A percentile compares a stretch with the other conserved stretches of the same genome.
Conservation (phyloP, 208 protist species). For the Trypanosoma cruzi region DNA sequence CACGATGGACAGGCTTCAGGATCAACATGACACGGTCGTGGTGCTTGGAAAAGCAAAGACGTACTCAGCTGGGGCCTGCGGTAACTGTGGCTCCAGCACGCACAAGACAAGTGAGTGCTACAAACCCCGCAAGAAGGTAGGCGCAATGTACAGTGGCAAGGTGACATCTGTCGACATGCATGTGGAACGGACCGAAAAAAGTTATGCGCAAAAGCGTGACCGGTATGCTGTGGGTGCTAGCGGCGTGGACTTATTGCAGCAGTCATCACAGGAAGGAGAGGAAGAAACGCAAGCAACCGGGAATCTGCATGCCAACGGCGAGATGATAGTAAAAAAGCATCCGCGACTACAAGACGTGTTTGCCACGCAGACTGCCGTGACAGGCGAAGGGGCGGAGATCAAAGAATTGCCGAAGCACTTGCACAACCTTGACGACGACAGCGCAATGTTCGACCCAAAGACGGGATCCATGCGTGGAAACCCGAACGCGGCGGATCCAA, state of each 20-base stretch:
- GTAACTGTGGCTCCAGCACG: slow-evolving; percentile 98
- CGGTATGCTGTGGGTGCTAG: slow-evolving; percentile 64
- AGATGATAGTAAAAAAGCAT: slow-evolving; percentile 9
- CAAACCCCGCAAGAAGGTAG: slow-evolving; percentile 86
- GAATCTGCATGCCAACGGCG: not conserved
- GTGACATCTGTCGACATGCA: slow-evolving; percentile 66
- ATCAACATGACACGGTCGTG: slow-evolving; percentile 40
- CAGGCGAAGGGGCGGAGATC: slow-evolving; percentile 64
- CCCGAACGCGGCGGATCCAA: slow-evolving; percentile 72
- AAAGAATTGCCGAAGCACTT: slow-evolving; percentile 88
- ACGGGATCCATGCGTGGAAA: slow-evolving; percentile 90
- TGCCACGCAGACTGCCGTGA: slow-evolving; percentile 51
- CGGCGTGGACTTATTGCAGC: slow-evolving; percentile 61
- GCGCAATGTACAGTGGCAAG: slow-evolving; percentile 61
- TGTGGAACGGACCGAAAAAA: slow-evolving; percentile 27
- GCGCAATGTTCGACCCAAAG: slow-evolving; percentile 80
- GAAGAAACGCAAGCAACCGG: slow-evolving; percentile 20
- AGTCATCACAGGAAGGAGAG: slow-evolving; percentile 13
- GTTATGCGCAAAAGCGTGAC: slow-evolving; percentile 78
- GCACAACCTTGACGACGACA: slow-evolving; percentile 73
- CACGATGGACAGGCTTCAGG: slow-evolving; percentile 38
- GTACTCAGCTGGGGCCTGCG: slow-evolving; percentile 97
- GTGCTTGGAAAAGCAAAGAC: slow-evolving; percentile 69
- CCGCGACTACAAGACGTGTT: slow-evolving; percentile 46
- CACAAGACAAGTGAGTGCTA: slow-evolving; percentile 97